Evolutionary conservation across 2,329 filamentous ascomycete species (phyloP).

Genomic region (Fonsecaea pedrosoi): DNA sequence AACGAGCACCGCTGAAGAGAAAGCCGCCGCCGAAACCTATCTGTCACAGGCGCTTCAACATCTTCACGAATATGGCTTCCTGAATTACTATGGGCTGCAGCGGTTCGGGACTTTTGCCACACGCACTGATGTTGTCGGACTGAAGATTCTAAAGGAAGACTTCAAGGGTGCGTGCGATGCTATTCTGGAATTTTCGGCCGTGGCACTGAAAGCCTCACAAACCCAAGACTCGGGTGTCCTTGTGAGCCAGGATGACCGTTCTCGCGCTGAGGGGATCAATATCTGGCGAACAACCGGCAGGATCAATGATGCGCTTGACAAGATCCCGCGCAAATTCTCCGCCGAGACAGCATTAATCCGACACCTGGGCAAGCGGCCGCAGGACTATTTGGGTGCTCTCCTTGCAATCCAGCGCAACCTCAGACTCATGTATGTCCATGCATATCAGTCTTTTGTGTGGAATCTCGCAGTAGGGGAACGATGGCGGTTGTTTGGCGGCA

Average conservation of each 20-base stretch:
- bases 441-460: constrained; percentile 95
- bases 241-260: constrained; percentile 68
- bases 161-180: constrained; percentile 80
- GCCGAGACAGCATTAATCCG: constrained; percentile 81
- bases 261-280: constrained; percentile 78
- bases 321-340: constrained; percentile 79
- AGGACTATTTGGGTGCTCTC: constrained; percentile 82
- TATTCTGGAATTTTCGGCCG: constrained; percentile 74
- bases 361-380: constrained; percentile 66
- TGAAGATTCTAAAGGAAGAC: constrained; percentile 80
- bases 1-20: constrained; percentile 46
- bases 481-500: constrained; percentile 75
- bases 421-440: constrained; percentile 93
- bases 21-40: constrained; percentile 54
- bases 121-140: constrained; percentile 83
- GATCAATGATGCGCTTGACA: constrained; percentile 65
- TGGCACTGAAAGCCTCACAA: constrained; percentile 64
- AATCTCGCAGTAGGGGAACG: constrained; percentile 83
- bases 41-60: constrained; percentile 68
- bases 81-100: constrained; percentile 99
- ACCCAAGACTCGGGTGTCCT: constrained; percentile 45
- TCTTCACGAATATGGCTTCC: constrained; percentile 77
- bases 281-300: constrained; percentile 71
- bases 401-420: constrained; percentile 80
- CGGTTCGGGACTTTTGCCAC: constrained; percentile 88